Conservation (phyloP, 2,329 filamentous ascomycete genomes). For the Myriosclerotinia curreyana region DNA sequence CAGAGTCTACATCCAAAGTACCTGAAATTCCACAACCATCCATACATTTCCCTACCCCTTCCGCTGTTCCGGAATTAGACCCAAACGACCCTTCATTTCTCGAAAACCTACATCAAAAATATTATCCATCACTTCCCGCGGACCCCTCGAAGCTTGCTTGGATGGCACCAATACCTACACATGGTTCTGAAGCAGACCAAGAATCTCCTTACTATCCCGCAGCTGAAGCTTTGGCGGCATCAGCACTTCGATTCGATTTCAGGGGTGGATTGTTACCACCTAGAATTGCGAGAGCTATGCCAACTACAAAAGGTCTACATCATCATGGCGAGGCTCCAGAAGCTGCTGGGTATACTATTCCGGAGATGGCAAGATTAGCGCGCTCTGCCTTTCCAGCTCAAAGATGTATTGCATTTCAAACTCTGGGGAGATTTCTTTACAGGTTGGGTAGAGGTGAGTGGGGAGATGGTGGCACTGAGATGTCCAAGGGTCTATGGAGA, state of each 20-base stretch:
- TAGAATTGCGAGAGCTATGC: conserved; percentile 67
- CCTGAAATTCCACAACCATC: conserved; percentile 48
- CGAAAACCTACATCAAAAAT: conserved; percentile 79
- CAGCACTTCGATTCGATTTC: conserved; percentile 86
- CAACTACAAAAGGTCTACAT: conserved; percentile 77
- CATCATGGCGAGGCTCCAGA: conserved; percentile 92
- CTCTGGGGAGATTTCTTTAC: conserved; percentile 80
- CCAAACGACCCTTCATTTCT: conserved; percentile 82
- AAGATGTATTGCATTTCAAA: conserved; percentile 87
- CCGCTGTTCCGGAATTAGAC: conserved; percentile 69
- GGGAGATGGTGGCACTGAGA: conserved; percentile 62
- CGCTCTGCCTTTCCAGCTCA: conserved; percentile 82
- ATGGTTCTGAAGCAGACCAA: conserved; percentile 61
- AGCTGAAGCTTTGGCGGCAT: conserved; percentile 66
- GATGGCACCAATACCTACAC: conserved; percentile 73
- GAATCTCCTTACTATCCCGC: conserved; percentile 80
- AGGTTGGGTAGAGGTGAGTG: conserved; percentile 71
- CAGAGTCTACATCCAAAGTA: conserved; percentile 52
- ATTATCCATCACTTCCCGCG: conserved; percentile 83
- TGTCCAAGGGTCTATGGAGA: conserved; percentile 80
- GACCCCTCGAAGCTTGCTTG: conserved; percentile 85
- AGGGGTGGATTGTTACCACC: conserved; percentile 77
- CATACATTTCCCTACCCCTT: conserved; percentile 43
- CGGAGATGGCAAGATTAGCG: conserved; percentile 76
- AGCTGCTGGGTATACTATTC: conserved; percentile 89